Evolutionary conservation across 768 basidiomycete species (phyloP).

Genomic region (Epithele typhae): DNA sequence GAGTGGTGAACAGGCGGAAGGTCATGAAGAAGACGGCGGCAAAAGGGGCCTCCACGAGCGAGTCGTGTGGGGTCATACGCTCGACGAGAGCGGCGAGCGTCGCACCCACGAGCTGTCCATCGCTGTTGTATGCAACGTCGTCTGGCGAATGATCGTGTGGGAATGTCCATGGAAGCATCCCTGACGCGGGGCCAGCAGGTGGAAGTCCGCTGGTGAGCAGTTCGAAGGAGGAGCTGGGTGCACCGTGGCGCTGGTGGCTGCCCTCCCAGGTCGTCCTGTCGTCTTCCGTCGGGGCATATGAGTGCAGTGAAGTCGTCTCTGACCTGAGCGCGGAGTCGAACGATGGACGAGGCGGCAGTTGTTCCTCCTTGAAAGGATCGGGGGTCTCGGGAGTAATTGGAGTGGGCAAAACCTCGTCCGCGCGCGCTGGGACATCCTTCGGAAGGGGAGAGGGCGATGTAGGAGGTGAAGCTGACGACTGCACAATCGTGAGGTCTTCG

Average conservation of each 20-base stretch:
- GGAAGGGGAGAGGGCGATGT: constrained; percentile 1
- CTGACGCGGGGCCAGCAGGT: constrained; percentile 35
- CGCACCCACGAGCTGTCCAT: constrained; percentile 88
- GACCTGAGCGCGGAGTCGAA: constrained; percentile 31
- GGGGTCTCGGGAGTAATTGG: constrained; percentile 1
- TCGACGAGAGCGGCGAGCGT: constrained; percentile 89
- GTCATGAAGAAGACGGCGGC: constrained; percentile 91
- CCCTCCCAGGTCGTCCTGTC: constrained; percentile 61
- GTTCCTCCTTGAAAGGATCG: constrained; percentile 24
- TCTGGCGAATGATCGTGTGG: constrained; percentile 77
- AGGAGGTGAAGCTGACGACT: constrained; percentile 6
- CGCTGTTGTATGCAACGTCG: constrained; percentile 87
- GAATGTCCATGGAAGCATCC: constrained; percentile 50
- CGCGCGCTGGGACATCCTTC: not conserved
- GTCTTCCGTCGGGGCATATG: constrained; percentile 42
- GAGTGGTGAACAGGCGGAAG: constrained; percentile 86
- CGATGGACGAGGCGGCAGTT: constrained; percentile 28
- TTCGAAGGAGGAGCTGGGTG: constrained; percentile 32
- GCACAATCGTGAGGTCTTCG: constrained; percentile 6
- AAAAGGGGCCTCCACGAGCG: constrained; percentile 83
- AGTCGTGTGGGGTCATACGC: constrained; percentile 95
- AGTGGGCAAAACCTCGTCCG: not conserved
- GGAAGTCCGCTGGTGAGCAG: constrained; percentile 51
- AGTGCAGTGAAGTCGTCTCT: constrained; percentile 49
- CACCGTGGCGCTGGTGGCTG: constrained; percentile 30